Evolutionary conservation across 75 land plant genomes (phyloP).

Genomic region (Sequoia sempervirens): DNA sequence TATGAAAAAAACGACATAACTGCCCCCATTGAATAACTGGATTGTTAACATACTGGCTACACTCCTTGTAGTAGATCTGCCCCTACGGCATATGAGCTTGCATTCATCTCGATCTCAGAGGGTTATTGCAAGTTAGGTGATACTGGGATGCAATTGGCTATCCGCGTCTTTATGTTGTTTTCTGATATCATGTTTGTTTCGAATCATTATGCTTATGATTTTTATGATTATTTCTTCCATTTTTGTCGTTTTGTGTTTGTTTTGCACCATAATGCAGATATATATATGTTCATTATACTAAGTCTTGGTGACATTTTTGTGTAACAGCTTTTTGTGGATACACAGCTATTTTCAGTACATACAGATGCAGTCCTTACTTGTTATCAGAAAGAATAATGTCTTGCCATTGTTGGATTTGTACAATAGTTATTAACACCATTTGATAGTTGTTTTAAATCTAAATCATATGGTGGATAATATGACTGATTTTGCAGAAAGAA

Average conservation of each 20-base stretch:
- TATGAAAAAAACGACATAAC: too few species aligned
- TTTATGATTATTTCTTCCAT: background rate
- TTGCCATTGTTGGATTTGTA: background rate
- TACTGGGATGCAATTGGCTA: background rate
- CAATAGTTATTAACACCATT: background rate
- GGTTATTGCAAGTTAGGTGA: background rate
- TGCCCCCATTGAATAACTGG: too few species aligned
- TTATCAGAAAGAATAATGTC: constrained; percentile 55
- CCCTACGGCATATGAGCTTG: background rate
- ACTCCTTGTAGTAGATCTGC: too few species aligned
- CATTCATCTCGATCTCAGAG: background rate
- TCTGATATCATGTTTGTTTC: background rate
- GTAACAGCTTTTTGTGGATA: constrained; percentile 89
- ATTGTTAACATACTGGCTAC: too few species aligned
- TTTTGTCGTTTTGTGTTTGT: background rate
- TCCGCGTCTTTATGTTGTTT: background rate
- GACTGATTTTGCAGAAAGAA: background rate
- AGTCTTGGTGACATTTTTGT: background rate
- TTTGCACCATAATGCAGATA: background rate
- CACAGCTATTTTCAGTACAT: constrained; percentile 97
- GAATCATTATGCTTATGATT: background rate
- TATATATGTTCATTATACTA: background rate
- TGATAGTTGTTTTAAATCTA: background rate
- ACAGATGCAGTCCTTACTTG: constrained; percentile 94
- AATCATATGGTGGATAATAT: background rate